Conservation (phyloP, 257 asterid genomes). For the Solanum clarkiae region DNA sequence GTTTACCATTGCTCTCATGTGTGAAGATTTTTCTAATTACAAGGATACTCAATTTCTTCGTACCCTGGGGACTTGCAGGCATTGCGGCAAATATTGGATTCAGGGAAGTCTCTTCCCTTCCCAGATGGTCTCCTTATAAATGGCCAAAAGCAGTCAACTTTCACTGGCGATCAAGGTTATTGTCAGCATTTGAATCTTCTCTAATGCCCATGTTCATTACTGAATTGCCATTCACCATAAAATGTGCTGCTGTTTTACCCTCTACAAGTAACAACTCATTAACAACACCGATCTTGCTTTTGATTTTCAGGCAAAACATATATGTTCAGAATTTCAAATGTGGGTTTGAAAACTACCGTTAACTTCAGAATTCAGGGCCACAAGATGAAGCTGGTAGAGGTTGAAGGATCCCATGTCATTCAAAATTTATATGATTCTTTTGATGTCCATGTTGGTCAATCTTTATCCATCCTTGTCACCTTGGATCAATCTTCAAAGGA, state of each 20-base stretch:
- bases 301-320: slow-evolving; percentile 28
- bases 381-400: slow-evolving; percentile 37
- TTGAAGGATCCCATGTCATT: slow-evolving; percentile 47
- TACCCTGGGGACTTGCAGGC: slow-evolving; percentile 26
- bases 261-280: not conserved
- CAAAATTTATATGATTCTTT: slow-evolving; percentile 34
- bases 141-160: slow-evolving; percentile 35
- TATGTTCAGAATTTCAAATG: slow-evolving; percentile 34
- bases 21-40: not conserved
- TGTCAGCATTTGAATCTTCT: not conserved
- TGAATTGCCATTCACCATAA: not conserved
- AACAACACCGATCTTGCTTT: not conserved
- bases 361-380: slow-evolving; percentile 41
- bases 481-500: slow-evolving; percentile 37
- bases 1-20: not conserved
- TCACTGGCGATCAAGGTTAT: slow-evolving; percentile 52
- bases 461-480: slow-evolving; percentile 40
- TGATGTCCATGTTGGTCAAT: slow-evolving; percentile 47
- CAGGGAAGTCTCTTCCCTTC: slow-evolving; percentile 54
- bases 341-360: slow-evolving; percentile 29
- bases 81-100: slow-evolving; percentile 46
- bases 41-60: not conserved
- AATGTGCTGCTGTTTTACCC: not conserved
- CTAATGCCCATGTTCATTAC: not conserved
- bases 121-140: slow-evolving; percentile 64